Evolutionary conservation across 768 basidiomycete genomes (phyloP).

Genomic region (Xerocomus brunneocitrinus): DNA sequence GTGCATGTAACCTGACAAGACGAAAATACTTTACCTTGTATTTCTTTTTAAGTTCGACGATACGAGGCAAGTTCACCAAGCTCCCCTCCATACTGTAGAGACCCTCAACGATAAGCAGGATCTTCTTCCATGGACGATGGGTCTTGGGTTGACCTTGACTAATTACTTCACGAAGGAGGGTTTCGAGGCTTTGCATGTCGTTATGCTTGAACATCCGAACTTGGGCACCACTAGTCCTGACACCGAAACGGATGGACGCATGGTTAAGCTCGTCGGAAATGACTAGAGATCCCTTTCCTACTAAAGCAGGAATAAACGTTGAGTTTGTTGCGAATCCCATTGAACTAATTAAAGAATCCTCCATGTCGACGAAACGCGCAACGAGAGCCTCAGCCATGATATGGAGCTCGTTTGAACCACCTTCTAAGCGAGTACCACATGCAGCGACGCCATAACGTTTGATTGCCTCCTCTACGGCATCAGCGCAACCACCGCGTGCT

Average conservation of each 20-base stretch:
- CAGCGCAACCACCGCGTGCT: conserved; percentile 87
- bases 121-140: conserved; percentile 99
- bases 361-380: conserved; percentile 83
- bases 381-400: conserved; percentile 77
- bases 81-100: conserved; percentile 99
- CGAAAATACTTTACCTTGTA: conserved; percentile 70
- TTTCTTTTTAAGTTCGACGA: conserved; percentile 84
- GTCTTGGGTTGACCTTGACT: conserved; percentile 97
- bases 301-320: conserved; percentile 87
- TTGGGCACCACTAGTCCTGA: conserved; percentile 80
- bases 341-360: conserved; percentile 85
- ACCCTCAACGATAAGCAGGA: conserved; percentile 90
- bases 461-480: conserved; percentile 84
- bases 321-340: conserved; percentile 99
- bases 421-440: conserved; percentile 75
- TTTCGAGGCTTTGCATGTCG: conserved; percentile 80
- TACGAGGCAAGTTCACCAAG: conserved; percentile 72
- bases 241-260: conserved; percentile 90
- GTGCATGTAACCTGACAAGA: background rate
- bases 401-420: conserved; percentile 86
- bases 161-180: conserved; percentile 81
- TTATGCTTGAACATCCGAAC: conserved; percentile 98
- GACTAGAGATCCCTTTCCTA: conserved; percentile 85
- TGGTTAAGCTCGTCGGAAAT: conserved; percentile 98
- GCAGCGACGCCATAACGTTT: conserved; percentile 75